A percentile compares a stretch with the other conserved stretches of the same genome.
phyloP scores from a whole-genome alignment of 2,329 filamentous ascomycete species.

The Xylariaceae sp. region DNA sequence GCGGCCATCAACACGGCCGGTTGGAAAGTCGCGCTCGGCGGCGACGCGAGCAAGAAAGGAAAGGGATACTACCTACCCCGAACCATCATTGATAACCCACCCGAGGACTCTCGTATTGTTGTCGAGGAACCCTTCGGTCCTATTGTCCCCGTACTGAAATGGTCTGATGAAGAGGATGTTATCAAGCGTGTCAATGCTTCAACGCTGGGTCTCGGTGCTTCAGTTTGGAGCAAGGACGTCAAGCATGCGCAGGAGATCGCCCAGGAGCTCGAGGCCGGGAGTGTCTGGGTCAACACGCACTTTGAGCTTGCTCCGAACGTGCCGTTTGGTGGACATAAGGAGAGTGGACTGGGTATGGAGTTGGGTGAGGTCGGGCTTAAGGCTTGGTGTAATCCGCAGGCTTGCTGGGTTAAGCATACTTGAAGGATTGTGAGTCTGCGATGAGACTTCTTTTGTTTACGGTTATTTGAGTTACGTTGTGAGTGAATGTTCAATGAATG shows the following conservation, averaged over 20 bases:
- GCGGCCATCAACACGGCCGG: constrained; percentile 13
- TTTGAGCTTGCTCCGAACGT: constrained; percentile 35
- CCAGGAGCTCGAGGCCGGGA: background rate
- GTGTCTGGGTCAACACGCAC: constrained; percentile 34
- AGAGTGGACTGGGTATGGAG: constrained; percentile 47
- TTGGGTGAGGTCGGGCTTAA: constrained; percentile 37
- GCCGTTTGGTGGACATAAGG: constrained; percentile 47
- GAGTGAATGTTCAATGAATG: too few relatives aligned
- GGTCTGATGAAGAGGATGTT: constrained; percentile 40
- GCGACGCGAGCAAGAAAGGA: background rate
- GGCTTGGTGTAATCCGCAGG: constrained; percentile 29
- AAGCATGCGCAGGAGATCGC: background rate
- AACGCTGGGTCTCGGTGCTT: constrained; percentile 46
- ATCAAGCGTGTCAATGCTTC: constrained; percentile 43
- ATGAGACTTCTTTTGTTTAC: background rate
- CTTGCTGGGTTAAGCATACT: background rate
- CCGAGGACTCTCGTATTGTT: constrained; percentile 24
- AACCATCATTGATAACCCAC: constrained; percentile 25
- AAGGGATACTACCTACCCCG: constrained; percentile 20
- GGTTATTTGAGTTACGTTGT: background rate
- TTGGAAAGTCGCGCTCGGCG: background rate
- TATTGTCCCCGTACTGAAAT: constrained; percentile 40
- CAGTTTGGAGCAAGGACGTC: constrained; percentile 45
- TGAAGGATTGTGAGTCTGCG: background rate
- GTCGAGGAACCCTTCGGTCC: constrained; percentile 29